Evolutionary conservation across 129 eudicot genomes (phyloP), one percentile per base, ranked within the genome.

Genomic region (Silybum marianum): DNA sequence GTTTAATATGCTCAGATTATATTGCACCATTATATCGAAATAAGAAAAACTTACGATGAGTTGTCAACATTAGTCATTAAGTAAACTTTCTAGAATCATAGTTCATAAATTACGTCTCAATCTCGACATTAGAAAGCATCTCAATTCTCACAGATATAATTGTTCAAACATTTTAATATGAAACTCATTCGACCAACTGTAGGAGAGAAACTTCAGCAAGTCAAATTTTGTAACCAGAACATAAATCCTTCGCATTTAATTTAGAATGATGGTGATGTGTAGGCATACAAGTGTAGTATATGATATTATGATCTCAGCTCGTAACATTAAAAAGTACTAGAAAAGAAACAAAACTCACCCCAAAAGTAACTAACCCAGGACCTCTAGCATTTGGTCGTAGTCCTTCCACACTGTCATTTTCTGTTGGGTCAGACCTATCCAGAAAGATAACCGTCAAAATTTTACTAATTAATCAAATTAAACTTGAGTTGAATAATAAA

Each of bases 301-400:
- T 48, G 18, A 48, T 26, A 26, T 26, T 26, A 26, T 26, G 30
- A 26, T 26, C 30, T 48, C 60, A 38, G 42, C 9, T 7, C 10
- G 42, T 38, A 38, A 40, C 13, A 70, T 51, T 38, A 6, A 40
- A 74, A 21, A 42, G 9, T 65, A 74, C 40, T 66, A 13, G 13
- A 12, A 71, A 51, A 73, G 23, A 78, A 84, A 84, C 48, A 80
- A 71, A 11, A 89, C 97, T 81, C 73, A 96, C 99, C 97, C 99
- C 99, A 85, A 93, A 96, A 73, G 99, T 96, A 73, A 96, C 99
- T 84, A 96, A 83, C 54, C 99, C 99, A 80, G 99, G 99, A 82
- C 99, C 99, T 90, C 98, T 89, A n/a, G 99, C 99, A 75, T 95
- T 95, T 78, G 99, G 98, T 58, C 99, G 90, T 69, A 95, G 80